A percentile compares a stretch with the other conserved stretches of the same genome.
Conservation (phyloP, 306 rosid genomes). For the Casuarina cunninghamiana region DNA sequence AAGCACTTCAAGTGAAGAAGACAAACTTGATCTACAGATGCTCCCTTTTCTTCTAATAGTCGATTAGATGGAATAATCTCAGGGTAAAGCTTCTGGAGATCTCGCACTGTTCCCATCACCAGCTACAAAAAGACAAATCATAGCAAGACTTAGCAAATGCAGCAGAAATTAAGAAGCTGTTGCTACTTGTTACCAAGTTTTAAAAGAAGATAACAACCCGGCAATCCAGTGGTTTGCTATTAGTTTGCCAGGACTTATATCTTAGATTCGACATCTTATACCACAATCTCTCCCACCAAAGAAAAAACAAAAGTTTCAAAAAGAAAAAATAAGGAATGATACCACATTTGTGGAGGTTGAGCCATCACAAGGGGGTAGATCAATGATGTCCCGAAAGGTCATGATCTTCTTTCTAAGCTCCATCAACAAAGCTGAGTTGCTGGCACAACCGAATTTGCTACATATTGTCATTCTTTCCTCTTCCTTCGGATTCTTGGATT, state of each 20-base stretch:
- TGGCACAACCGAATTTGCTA: conserved; percentile 36
- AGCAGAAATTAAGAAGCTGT: neutral
- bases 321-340: neutral
- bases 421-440: conserved; percentile 38
- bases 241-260: too few species aligned
- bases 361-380: conserved; percentile 46
- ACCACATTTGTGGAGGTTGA: conserved; percentile 57
- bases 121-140: conserved; percentile 42
- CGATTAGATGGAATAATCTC: conserved; percentile 33
- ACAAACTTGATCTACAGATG: conserved; percentile 47
- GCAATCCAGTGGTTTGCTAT: too few species aligned
- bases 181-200: too few species aligned
- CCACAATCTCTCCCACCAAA: too few species aligned
- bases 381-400: conserved; percentile 67
- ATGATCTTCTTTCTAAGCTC: conserved; percentile 57
- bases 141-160: neutral
- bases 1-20: neutral
- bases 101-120: conserved; percentile 52
- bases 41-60: conserved; percentile 40
- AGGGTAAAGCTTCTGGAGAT: conserved; percentile 66
- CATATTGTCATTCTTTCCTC: conserved; percentile 29
- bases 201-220: too few species aligned
- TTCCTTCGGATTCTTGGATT: conserved; percentile 25
- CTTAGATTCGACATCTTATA: too few species aligned
- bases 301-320: neutral